Base-by-base conservation (phyloP, 1,284 basidiomycete genomes). In the Schizopora paradoxa region DNA sequence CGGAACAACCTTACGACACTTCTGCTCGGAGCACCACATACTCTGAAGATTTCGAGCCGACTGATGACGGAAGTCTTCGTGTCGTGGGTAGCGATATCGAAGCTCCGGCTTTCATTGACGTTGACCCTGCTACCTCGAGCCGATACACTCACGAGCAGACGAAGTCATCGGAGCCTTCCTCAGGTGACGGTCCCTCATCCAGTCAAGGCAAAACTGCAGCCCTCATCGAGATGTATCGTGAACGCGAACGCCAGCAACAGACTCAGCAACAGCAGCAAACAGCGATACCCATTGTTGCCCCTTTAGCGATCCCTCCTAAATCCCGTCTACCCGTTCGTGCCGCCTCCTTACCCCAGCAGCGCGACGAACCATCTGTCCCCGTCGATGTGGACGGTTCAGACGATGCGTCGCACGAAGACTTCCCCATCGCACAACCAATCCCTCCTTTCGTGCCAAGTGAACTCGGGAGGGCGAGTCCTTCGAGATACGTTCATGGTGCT, bases 401-500 rank as follows among this genome's bases (percentile, higher is more conserved):
- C 14, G 51, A 52, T 43, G 45, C 43, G 58, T 46, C 49, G 55
- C 48, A 51, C 52, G 38, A 41, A 19, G 49, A 48, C 22, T 49
- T 46, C 13, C 13, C 45, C 4, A 36, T 51, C 1, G 46, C 54
- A 0, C 54, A 61, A 5, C 26, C 42, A 7, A 22, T 41, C 13
- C 63, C 54, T 68, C 13, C 67, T 66, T 16, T 61, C 72, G 37
- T 62, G 63, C 45, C 56, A 44, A n/a, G 22, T 52, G 68, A 81
- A 48, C 56, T 73, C 47, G 71, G 82, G 43, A 60, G 74, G 51
- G 65, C 69, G 8, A 85, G 81, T 57, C 88, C 89, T 5, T 76
- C 68, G 29, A 76, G 88, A 41, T 92, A 93, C 59, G 67, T 87
- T 26, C 90, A 93, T 59, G 91, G 91, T 27, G 86, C 86, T 21